A percentile compares a stretch with the other conserved stretches of the same genome.
Conservation (phyloP, 495 filamentous ascomycete genomes). For the Cercophora sp. region DNA sequence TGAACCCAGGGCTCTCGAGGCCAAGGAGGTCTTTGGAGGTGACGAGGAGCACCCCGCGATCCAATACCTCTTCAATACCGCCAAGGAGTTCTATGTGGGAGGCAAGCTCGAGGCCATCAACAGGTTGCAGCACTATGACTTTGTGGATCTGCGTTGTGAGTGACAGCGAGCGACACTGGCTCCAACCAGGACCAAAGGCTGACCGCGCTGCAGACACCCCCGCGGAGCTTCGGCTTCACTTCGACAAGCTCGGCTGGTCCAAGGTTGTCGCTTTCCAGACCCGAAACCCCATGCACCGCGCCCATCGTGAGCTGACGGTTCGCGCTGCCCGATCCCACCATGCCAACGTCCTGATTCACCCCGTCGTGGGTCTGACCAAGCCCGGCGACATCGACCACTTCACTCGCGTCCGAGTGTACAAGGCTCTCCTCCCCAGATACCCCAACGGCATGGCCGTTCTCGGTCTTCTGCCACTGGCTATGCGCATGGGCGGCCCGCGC, state of each 20-base stretch:
- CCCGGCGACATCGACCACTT: constrained; percentile 99
- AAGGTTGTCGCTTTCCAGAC: constrained; percentile 98
- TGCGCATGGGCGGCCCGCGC: constrained; percentile 98
- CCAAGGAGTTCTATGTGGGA: constrained; percentile 86
- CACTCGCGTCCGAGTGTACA: constrained; percentile 96
- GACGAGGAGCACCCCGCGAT: constrained; percentile 91
- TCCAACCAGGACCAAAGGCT: constrained; percentile 5
- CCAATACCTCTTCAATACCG: constrained; percentile 75
- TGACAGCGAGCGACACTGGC: not conserved
- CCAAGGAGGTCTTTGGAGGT: constrained; percentile 90
- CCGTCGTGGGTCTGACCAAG: constrained; percentile 96
- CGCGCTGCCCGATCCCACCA: constrained; percentile 91
- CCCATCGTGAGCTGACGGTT: constrained; percentile 94
- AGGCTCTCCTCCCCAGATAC: constrained; percentile 93
- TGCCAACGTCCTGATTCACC: constrained; percentile 98
- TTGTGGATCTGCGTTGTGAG: constrained; percentile 87
- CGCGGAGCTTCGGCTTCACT: constrained; percentile 90
- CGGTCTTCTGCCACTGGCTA: constrained; percentile 89
- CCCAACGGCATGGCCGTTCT: constrained; percentile 99
- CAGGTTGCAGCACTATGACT: constrained; percentile 95
- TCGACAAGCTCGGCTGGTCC: constrained; percentile 98
- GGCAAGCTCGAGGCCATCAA: constrained; percentile 94
- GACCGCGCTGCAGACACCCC: constrained; percentile 66
- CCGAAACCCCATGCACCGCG: constrained; percentile 97
- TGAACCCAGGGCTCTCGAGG: constrained; percentile 67